These are phyloP conservation scores for Fusarium sp. DNA, from an alignment of 2,329 filamentous ascomycete species.

Conservation along the genomic window DNA sequence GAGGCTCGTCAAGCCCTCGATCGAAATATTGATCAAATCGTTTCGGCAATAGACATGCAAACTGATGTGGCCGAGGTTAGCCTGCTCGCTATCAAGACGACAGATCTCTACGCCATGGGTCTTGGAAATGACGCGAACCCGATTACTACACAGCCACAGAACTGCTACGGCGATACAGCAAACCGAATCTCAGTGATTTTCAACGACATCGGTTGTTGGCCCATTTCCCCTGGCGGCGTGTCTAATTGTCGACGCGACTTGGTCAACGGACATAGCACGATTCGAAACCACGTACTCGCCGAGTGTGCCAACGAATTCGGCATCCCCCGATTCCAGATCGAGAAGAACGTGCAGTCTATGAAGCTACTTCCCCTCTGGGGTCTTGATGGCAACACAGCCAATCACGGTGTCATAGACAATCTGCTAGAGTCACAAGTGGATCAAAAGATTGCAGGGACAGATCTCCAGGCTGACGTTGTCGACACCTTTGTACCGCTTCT, in stretches of 20 bases:
- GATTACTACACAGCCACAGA: conserved; percentile 31
- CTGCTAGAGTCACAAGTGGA: conserved; percentile 36
- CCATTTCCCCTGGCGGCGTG: conserved; percentile 36
- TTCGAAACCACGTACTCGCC: conserved; percentile 39
- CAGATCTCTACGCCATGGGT: conserved; percentile 41
- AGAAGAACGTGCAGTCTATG: conserved; percentile 41
- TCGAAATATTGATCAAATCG: conserved; percentile 32
- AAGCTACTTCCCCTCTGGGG: conserved; percentile 41
- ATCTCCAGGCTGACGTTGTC: conserved; percentile 23
- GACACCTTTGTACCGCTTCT: conserved; percentile 32
- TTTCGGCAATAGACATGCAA: conserved; percentile 35
- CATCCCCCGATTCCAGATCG: conserved; percentile 39
- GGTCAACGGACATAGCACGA: conserved; percentile 40
- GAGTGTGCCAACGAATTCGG: conserved; percentile 41
- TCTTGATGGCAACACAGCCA: conserved; percentile 35
- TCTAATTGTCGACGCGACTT: conserved; percentile 41
- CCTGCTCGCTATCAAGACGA: conserved; percentile 32
- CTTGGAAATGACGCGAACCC: conserved; percentile 39
- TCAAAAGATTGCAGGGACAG: conserved; percentile 32
- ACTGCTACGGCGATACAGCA: conserved; percentile 34
- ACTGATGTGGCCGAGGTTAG: conserved; percentile 36
- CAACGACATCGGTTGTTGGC: conserved; percentile 42
- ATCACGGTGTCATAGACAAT: conserved; percentile 38
- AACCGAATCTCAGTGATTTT: conserved; percentile 36
- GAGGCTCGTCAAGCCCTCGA: conserved; percentile 20